Conservation (phyloP, 2,329 filamentous ascomycete genomes). For the Chaetomiaceae sp. region DNA sequence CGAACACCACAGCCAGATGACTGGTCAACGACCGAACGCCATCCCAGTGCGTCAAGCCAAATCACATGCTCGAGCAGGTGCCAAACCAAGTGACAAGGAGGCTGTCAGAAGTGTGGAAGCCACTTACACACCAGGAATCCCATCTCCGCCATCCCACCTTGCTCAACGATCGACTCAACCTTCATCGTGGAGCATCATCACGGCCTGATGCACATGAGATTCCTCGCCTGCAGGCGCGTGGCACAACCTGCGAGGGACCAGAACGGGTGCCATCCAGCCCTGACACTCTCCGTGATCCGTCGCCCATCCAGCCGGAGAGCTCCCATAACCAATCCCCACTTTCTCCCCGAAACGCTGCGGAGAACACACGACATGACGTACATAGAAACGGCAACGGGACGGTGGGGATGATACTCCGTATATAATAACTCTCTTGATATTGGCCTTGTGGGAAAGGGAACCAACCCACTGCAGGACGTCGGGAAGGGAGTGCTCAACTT, state of each 20-base stretch:
- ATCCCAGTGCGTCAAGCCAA: background rate
- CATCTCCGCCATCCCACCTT: too few species aligned
- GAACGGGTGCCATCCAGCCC: too few species aligned
- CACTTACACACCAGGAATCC: background rate
- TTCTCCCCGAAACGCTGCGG: background rate
- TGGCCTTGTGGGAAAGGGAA: conserved; percentile 9
- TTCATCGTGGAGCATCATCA: too few species aligned
- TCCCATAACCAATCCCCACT: background rate
- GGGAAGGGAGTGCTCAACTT: background rate
- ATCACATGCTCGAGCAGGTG: conserved; percentile 15
- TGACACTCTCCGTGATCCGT: too few species aligned
- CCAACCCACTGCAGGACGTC: conserved; percentile 2
- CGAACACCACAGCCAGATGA: background rate
- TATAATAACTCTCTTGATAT: background rate
- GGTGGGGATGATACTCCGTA: too few species aligned
- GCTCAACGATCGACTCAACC: too few species aligned
- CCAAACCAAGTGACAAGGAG: background rate
- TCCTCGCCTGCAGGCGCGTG: conserved; percentile 7
- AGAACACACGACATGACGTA: background rate
- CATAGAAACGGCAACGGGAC: background rate
- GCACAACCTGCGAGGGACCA: conserved; percentile 4
- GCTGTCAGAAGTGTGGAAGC: conserved; percentile 1
- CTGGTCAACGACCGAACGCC: conserved; percentile 1
- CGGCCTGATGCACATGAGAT: conserved; percentile 12
- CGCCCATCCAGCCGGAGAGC: background rate